These are phyloP conservation scores for Plasmodium berghei DNA, from an alignment of 169 alveolate species.

Conservation along the genomic window DNA sequence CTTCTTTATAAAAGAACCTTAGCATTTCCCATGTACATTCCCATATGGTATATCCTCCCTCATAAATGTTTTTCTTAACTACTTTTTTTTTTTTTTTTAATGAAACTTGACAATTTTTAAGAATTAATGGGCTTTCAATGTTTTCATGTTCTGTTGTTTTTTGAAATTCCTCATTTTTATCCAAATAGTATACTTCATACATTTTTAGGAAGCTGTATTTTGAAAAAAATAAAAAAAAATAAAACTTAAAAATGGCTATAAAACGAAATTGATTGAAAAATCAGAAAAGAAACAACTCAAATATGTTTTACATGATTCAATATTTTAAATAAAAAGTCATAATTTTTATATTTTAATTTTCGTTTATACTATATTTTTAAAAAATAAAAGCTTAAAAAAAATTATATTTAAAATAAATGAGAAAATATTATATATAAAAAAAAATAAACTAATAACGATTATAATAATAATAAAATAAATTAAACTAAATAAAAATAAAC, in stretches of 20 bases:
- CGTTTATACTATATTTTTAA: too few species aligned
- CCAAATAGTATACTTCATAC: slow-evolving; percentile 65
- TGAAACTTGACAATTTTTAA: slow-evolving; percentile 30
- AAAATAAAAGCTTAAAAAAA: too few species aligned
- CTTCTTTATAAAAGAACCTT: slow-evolving; percentile 38
- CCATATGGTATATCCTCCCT: slow-evolving; percentile 77
- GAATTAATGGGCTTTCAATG: slow-evolving; percentile 40
- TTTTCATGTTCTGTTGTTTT: slow-evolving; percentile 42
- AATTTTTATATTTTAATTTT: too few species aligned
- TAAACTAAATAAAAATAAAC: too few species aligned
- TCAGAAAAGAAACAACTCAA: too few species aligned
- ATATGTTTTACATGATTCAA: too few species aligned
- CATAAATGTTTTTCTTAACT: slow-evolving; percentile 41
- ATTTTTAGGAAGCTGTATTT: slow-evolving; percentile 7
- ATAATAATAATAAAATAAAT: too few species aligned
- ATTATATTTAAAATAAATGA: too few species aligned
- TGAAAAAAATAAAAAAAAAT: not conserved
- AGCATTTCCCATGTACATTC: slow-evolving; percentile 77
- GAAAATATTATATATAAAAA: too few species aligned
- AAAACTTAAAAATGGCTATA: not conserved
- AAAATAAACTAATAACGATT: too few species aligned
- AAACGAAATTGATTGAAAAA: too few species aligned
- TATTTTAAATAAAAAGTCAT: too few species aligned
- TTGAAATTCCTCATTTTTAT: slow-evolving; percentile 49
- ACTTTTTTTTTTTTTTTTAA: slow-evolving; percentile 39